Percentiles rank a stretch among this genome's conserved stretches.
Conservation (phyloP, 805 yeast species). For the Yarrowia keelungensis region DNA sequence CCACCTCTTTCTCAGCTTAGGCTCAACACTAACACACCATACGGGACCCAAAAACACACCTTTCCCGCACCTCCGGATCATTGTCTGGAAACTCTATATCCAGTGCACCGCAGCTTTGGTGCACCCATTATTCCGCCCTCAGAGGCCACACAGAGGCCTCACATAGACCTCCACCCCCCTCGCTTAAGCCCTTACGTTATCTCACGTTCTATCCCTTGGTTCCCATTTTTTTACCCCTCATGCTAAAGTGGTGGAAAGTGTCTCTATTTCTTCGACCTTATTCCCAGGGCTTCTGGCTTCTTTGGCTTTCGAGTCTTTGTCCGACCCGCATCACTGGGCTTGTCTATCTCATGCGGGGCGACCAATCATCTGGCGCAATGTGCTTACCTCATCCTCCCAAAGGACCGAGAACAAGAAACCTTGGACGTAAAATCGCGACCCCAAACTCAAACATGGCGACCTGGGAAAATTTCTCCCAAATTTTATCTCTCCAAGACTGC, state of each 20-base stretch:
- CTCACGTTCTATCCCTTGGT: constrained; percentile 9
- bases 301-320: constrained; percentile 1
- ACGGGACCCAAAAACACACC: background rate
- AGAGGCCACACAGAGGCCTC: background rate
- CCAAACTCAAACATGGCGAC: background rate
- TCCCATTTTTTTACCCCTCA: constrained; percentile 14
- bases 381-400: constrained; percentile 30
- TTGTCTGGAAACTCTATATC: constrained; percentile 11
- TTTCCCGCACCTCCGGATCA: constrained; percentile 28
- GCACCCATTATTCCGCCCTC: background rate
- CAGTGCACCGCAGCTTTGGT: constrained; percentile 17
- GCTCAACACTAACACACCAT: constrained; percentile 16
- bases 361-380: constrained; percentile 9
- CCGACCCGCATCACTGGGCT: background rate
- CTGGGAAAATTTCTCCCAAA: constrained; percentile 24
- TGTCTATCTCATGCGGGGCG: constrained; percentile 35
- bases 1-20: constrained; percentile 20
- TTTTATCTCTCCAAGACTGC: constrained; percentile 21
- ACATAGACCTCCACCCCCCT: no score
- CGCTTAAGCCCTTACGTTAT: constrained; percentile 27
- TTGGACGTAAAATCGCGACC: constrained; percentile 7
- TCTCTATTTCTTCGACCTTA: background rate
- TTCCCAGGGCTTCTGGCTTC: background rate
- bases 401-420: constrained; percentile 17
- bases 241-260: constrained; percentile 1